Evolutionary conservation across 1,284 basidiomycete species (phyloP).

Genomic region (Xanthoconium separans): DNA sequence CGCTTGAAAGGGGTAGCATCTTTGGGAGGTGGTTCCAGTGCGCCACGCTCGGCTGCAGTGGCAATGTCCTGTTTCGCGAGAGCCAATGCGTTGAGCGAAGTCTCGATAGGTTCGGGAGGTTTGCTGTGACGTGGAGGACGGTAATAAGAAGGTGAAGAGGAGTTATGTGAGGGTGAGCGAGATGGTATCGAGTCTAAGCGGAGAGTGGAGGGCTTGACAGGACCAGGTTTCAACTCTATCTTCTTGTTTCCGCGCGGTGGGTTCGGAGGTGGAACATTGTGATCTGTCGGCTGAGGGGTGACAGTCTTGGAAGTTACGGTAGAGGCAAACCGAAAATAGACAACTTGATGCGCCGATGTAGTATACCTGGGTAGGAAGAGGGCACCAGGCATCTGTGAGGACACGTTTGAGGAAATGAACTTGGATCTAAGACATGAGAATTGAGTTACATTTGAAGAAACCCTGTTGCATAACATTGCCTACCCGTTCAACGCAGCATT

Average conservation of each 20-base stretch:
- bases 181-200: constrained; percentile 14
- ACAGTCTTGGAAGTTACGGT: constrained; percentile 30
- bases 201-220: constrained; percentile 49
- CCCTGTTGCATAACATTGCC: not conserved
- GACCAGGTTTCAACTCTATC: constrained; percentile 62
- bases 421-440: constrained; percentile 18
- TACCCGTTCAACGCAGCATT: constrained; percentile 33
- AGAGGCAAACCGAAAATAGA: constrained; percentile 22
- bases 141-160: constrained; percentile 18
- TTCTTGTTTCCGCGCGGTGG: constrained; percentile 53
- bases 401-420: constrained; percentile 8
- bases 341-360: not conserved
- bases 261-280: constrained; percentile 19
- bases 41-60: constrained; percentile 65
- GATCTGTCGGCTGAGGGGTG: constrained; percentile 14
- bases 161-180: constrained; percentile 7
- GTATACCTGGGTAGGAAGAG: constrained; percentile 8
- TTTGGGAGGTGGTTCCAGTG: constrained; percentile 61
- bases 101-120: constrained; percentile 25
- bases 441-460: constrained; percentile 6
- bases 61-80: constrained; percentile 60
- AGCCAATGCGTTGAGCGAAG: constrained; percentile 37
- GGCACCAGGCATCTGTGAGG: not conserved
- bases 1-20: constrained; percentile 54
- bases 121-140: constrained; percentile 29